Conservation (phyloP, 2,329 filamentous ascomycete genomes). For the Aureobasidium sp. region DNA sequence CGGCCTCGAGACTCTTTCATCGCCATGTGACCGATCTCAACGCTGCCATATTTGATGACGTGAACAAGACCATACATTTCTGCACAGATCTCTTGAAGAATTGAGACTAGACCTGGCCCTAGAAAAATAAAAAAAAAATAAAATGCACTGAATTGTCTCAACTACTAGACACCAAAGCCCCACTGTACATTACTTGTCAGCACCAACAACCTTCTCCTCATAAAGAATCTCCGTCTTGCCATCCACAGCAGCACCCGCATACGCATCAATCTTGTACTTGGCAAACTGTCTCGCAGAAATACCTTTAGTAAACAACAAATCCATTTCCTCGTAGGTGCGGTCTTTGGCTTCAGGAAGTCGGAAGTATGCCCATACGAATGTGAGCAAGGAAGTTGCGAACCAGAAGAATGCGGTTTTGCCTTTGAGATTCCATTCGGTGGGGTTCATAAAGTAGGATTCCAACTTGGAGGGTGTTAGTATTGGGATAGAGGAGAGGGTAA, state of each 20-base stretch:
- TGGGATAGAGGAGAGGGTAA: too few relatives aligned
- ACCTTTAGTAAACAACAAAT: constrained; percentile 32
- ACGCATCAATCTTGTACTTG: constrained; percentile 6
- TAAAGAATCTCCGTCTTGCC: not conserved
- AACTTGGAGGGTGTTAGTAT: not conserved
- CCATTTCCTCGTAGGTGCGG: constrained; percentile 36
- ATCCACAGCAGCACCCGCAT: constrained; percentile 11
- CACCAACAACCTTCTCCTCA: not conserved
- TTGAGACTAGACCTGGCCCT: too few relatives aligned
- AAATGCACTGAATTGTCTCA: too few relatives aligned
- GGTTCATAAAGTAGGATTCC: constrained; percentile 36
- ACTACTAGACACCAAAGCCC: not conserved
- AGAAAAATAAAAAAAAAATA: too few relatives aligned
- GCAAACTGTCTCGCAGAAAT: not conserved
- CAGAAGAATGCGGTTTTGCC: constrained; percentile 40
- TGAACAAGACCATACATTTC: too few relatives aligned
- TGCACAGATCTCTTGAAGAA: too few relatives aligned
- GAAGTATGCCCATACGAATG: constrained; percentile 32
- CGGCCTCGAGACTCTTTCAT: not conserved
- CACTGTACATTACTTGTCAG: not conserved
- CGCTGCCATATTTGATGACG: too few relatives aligned
- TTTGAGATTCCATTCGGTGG: constrained; percentile 33
- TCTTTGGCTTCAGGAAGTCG: constrained; percentile 36
- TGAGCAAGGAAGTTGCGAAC: constrained; percentile 29
- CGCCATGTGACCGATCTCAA: too few relatives aligned